Evolutionary conservation across 2,329 filamentous ascomycete genomes (phyloP).

Genomic region (Coniella vitis): DNA sequence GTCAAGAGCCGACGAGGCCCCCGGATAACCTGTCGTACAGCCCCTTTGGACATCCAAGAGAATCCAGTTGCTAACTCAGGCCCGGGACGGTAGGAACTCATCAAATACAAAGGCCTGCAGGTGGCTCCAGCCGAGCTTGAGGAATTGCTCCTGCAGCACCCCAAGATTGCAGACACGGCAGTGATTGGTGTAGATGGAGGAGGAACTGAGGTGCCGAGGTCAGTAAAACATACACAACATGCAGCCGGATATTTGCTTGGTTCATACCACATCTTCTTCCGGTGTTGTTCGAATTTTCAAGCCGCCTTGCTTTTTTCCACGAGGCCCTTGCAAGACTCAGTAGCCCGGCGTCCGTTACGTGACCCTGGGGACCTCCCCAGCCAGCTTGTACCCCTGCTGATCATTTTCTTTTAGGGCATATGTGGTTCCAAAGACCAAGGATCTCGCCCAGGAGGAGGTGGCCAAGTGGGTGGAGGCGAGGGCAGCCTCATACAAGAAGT

Average conservation of each 20-base stretch:
- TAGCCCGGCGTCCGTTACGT: too few relatives aligned
- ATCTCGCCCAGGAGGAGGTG: constrained; percentile 18
- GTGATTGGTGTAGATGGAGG: constrained; percentile 50
- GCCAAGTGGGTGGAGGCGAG: constrained; percentile 21
- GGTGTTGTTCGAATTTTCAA: too few relatives aligned
- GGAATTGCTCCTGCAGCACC: constrained; percentile 33
- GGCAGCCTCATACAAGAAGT: constrained; percentile 23
- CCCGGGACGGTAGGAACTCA: constrained; percentile 44
- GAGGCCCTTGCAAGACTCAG: too few relatives aligned
- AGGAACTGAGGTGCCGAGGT: constrained; percentile 44
- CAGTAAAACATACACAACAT: constrained; percentile 30
- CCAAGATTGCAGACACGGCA: constrained; percentile 47
- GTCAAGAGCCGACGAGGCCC: neutral
- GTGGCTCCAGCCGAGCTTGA: constrained; percentile 62
- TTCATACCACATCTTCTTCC: too few relatives aligned
- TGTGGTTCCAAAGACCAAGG: constrained; percentile 19
- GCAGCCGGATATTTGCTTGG: too few relatives aligned
- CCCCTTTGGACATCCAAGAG: neutral
- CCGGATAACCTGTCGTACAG: neutral
- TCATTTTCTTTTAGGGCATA: constrained; percentile 16
- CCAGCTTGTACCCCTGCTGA: too few relatives aligned
- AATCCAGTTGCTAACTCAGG: neutral
- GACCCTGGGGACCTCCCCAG: too few relatives aligned
- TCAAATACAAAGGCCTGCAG: constrained; percentile 56
- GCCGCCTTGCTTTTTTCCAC: too few relatives aligned